Percentiles rank a stretch among this genome's conserved stretches.
Conservation (phyloP, 1,284 basidiomycete genomes). For the Naganishia sp. region DNA sequence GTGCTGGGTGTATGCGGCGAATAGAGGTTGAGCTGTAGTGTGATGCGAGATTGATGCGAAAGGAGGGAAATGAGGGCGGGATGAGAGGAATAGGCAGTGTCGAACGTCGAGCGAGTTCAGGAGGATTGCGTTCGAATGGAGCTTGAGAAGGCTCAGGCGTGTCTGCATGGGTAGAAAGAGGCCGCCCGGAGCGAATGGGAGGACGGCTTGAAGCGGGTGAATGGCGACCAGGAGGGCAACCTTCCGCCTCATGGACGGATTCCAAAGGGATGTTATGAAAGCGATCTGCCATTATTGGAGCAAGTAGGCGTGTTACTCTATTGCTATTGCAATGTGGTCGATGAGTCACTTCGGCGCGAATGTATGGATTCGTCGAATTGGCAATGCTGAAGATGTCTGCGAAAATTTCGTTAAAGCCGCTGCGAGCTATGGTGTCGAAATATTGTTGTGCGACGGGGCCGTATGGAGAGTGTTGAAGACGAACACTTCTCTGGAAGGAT, state of each 20-base stretch:
- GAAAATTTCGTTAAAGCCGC: too few species aligned
- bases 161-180: constrained; percentile 2
- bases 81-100: constrained; percentile 22
- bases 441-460: too few species aligned
- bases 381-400: too few species aligned
- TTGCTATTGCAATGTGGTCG: too few species aligned
- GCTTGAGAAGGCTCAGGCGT: constrained; percentile 10
- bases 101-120: constrained; percentile 6
- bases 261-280: constrained; percentile 15
- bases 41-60: constrained; percentile 16
- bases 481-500: too few species aligned
- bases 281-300: constrained; percentile 1
- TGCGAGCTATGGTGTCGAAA: too few species aligned
- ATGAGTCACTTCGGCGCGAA: too few species aligned
- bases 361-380: too few species aligned
- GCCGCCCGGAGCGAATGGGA: neutral
- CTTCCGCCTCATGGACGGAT: constrained; percentile 1
- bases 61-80: constrained; percentile 23
- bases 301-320: neutral
- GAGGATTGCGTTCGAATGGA: constrained; percentile 1
- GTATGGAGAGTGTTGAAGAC: too few species aligned
- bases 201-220: neutral
- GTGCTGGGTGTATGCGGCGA: constrained; percentile 2
- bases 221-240: neutral
- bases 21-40: constrained; percentile 23